Percentiles rank a stretch among this genome's conserved stretches.
These are phyloP conservation scores for Daldinia grandis DNA, from an alignment of 495 filamentous ascomycete species.

Conservation along the genomic window DNA sequence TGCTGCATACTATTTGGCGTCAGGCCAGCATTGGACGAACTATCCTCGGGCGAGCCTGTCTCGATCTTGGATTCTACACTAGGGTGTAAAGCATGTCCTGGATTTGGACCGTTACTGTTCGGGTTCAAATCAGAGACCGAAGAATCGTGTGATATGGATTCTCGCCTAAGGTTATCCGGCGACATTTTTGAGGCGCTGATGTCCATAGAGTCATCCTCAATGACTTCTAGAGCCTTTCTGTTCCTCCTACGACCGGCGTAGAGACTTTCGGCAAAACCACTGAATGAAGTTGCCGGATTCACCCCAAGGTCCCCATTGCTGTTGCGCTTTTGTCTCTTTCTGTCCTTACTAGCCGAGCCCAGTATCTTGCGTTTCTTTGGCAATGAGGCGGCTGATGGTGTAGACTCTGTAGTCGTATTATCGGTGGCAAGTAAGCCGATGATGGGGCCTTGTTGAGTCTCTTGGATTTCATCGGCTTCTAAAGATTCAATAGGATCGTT, in stretches of 20 bases:
- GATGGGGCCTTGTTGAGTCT: neutral
- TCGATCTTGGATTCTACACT: slow-evolving; percentile 15
- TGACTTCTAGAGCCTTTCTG: neutral
- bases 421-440: neutral
- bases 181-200: neutral
- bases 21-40: neutral
- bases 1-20: neutral
- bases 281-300: slow-evolving; percentile 11
- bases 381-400: neutral
- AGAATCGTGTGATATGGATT: neutral
- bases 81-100: neutral
- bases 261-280: slow-evolving; percentile 32
- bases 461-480: neutral
- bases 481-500: neutral
- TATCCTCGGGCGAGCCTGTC: neutral
- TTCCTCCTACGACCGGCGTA: slow-evolving; percentile 29
- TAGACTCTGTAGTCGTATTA: neutral
- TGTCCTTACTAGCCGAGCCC: neutral
- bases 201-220: neutral
- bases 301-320: neutral
- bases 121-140: neutral
- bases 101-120: neutral
- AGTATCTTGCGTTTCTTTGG: slow-evolving; percentile 29
- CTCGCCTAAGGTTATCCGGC: neutral
- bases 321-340: slow-evolving; percentile 36